Evolutionary conservation across 169 alveolate genomes (phyloP).

Genomic region (Babesia ovis): DNA sequence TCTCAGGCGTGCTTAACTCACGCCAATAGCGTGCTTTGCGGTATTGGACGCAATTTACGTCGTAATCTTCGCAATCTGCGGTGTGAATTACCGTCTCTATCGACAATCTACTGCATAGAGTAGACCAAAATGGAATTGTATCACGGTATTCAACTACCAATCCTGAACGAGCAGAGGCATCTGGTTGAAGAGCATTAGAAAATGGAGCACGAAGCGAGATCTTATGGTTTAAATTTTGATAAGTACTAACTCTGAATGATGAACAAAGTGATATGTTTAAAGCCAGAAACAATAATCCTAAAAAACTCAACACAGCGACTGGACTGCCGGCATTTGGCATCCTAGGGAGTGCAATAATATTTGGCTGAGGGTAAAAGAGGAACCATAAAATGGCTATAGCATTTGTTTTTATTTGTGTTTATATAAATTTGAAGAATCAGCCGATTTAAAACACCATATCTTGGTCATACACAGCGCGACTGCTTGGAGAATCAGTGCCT

Average conservation of each 20-base stretch:
- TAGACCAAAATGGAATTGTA: background rate
- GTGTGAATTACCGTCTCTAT: slow-evolving; percentile 68
- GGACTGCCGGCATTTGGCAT: background rate
- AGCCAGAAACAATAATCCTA: background rate
- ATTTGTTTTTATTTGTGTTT: too few species aligned
- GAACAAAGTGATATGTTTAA: background rate
- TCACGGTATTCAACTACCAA: background rate
- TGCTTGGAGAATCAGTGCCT: background rate
- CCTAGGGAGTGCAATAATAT: background rate
- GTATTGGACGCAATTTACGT: slow-evolving; percentile 58
- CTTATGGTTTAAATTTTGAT: too few species aligned
- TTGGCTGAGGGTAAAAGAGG: background rate
- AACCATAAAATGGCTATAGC: background rate
- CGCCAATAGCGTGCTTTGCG: slow-evolving; percentile 65
- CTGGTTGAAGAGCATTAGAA: too few species aligned
- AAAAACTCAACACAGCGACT: background rate
- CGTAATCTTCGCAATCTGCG: slow-evolving; percentile 60
- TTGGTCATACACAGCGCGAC: background rate
- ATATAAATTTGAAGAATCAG: too few species aligned
- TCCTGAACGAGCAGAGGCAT: background rate
- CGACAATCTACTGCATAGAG: slow-evolving; percentile 41
- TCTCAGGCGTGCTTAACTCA: slow-evolving; percentile 44
- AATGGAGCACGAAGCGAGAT: background rate
- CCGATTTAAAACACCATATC: too few species aligned
- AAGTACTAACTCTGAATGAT: background rate